Base-by-base conservation (phyloP, 2,329 filamentous ascomycete genomes). In the Raffaelea arxii region DNA sequence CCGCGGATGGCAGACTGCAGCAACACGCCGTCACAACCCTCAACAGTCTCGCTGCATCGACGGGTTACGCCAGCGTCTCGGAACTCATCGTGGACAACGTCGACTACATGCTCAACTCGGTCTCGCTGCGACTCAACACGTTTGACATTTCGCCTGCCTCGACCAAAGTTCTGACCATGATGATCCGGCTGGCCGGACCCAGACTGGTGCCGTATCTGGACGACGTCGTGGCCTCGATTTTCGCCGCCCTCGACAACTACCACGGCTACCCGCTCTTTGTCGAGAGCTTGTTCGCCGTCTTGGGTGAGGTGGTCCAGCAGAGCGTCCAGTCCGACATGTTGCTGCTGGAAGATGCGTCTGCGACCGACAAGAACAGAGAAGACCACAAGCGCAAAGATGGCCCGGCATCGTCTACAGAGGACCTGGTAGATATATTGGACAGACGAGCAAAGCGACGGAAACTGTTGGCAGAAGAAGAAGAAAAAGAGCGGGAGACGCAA, bases 41-140 rank as follows among this genome's bases (percentile, higher is more conserved):
- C 14, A 92, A 96, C 57, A 78, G 80, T 18, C 70, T 96, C n/a
- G 83, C 91, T 1, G 59, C 65, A 3, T 75, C 83, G 1, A 96
- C 88, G 56, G 79, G 77, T 2, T 98, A 97, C 57, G 51, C 59
- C 0, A 81, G 74, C 55, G 84, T 91, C 4, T 83, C 84, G 23
- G 80, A 86, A 16, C 69, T 98, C 53, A 82, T 98, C 35, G 77
- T 97, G 24, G 80, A 85, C 44, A 98, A 98, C 51, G 90, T 88
- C 16, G 92, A 98, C 63, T 98, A 98, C 61, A 85, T 98, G 65
- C 83, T 97, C 50, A 97, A 97, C 59, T 87, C 92, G 0, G 80
- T 98, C 16, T 87, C 86, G 0, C 66, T 97, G 50, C 86, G 89
- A 51, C 75, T 98, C 7, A 96, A 95, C 56, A 87, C 86, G 0